Evolutionary conservation across 371 early-diverging fungal genomes (phyloP).

Genomic region (Rhizopus arrhizus): DNA sequence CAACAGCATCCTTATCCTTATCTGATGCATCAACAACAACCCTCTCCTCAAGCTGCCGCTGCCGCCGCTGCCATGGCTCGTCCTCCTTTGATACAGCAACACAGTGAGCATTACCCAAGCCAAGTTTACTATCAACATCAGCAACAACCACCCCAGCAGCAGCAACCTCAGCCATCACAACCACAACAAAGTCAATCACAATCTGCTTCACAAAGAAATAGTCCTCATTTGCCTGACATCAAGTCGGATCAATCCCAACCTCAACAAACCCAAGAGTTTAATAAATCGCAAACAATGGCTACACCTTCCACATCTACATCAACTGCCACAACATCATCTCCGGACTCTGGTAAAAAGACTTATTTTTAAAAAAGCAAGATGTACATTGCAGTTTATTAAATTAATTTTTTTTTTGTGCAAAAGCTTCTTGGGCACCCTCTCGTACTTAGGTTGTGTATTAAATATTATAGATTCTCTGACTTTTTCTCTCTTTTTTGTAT

Average conservation of each 20-base stretch:
- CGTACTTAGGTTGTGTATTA: constrained; percentile 3
- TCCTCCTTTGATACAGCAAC: constrained; percentile 13
- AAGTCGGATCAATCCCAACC: constrained; percentile 20
- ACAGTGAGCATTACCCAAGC: constrained; percentile 9
- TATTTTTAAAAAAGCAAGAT: neutral
- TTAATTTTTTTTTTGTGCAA: neutral
- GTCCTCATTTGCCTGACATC: constrained; percentile 33
- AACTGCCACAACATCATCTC: constrained; percentile 40
- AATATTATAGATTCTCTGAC: too few species aligned
- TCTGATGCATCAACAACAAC: constrained; percentile 7
- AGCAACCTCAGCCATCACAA: constrained; percentile 27
- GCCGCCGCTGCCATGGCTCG: constrained; percentile 14
- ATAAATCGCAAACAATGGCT: constrained; percentile 35
- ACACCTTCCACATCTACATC: constrained; percentile 47
- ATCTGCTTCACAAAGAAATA: constrained; percentile 32
- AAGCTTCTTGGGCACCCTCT: constrained; percentile 27
- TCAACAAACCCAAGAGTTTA: constrained; percentile 10
- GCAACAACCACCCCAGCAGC: constrained; percentile 24
- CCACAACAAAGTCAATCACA: constrained; percentile 30
- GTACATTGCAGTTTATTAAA: neutral
- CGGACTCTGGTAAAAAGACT: constrained; percentile 32
- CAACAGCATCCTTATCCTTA: constrained; percentile 3
- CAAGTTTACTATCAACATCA: constrained; percentile 5
- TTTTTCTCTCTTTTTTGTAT: too few species aligned
- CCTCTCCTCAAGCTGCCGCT: constrained; percentile 9